Evolutionary conservation across 1,139 yeast genomes (phyloP).

Genomic region (Scheffersomyces segobiensis): DNA sequence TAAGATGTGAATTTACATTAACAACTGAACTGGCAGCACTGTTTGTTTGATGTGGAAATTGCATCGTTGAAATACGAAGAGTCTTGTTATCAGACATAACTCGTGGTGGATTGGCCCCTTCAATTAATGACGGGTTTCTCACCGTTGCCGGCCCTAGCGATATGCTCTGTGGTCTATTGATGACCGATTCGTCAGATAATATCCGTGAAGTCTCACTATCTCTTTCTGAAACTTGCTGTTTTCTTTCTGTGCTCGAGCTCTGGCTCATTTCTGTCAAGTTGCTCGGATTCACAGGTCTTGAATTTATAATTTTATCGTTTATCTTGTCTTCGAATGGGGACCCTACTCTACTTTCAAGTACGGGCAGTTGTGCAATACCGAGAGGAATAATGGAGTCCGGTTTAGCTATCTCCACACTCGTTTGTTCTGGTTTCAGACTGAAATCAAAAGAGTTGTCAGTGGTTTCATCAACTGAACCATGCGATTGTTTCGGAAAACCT

Average conservation of each 20-base stretch:
- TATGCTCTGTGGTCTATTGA: background rate
- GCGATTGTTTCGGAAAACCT: background rate
- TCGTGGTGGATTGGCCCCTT: constrained; percentile 14
- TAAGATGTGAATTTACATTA: constrained; percentile 27
- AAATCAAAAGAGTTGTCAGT: constrained; percentile 4
- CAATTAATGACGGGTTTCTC: background rate
- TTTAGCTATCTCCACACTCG: background rate
- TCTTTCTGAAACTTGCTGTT: background rate
- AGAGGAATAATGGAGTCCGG: background rate
- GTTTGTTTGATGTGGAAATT: constrained; percentile 14
- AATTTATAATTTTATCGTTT: background rate
- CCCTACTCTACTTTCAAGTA: background rate
- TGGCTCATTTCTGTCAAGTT: background rate
- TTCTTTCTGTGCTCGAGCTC: background rate
- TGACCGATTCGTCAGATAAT: background rate
- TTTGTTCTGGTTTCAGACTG: background rate
- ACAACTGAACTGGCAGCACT: constrained; percentile 33
- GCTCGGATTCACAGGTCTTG: background rate
- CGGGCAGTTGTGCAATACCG: background rate
- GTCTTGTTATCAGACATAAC: constrained; percentile 36
- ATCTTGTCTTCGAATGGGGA: background rate
- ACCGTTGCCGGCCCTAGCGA: background rate
- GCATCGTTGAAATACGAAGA: constrained; percentile 28
- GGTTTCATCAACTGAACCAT: background rate
- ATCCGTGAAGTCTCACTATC: background rate